Conservation (phyloP, 176 grass and related monocot species). For the Musa itinerans region DNA sequence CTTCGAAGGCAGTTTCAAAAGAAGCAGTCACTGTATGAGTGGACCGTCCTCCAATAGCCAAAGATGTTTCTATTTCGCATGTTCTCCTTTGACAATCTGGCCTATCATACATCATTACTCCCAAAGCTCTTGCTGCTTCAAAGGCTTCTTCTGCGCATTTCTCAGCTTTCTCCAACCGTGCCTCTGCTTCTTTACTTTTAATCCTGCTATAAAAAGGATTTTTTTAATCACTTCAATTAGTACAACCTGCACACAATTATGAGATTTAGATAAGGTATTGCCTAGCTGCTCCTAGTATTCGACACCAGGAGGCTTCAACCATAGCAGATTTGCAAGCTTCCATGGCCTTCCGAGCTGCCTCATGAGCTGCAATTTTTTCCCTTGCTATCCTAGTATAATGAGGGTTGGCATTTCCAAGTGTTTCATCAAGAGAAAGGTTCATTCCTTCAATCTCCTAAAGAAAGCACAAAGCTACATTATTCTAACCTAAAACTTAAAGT, state of each 20-base stretch:
- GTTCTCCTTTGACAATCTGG: conserved; percentile 55
- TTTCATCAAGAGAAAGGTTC: conserved; percentile 71
- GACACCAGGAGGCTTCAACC: conserved; percentile 90
- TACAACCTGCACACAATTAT: neutral
- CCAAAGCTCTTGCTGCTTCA: conserved; percentile 63
- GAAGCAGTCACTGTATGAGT: conserved; percentile 67
- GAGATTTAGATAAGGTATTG: conserved; percentile 24
- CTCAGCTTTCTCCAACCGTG: conserved; percentile 49
- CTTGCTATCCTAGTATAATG: conserved; percentile 85
- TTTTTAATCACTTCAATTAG: neutral
- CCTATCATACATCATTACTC: conserved; percentile 96
- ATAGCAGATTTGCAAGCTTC: conserved; percentile 85
- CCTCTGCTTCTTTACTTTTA: conserved; percentile 50
- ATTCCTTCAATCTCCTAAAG: conserved; percentile 71
- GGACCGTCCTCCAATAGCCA: conserved; percentile 44
- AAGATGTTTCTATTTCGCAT: conserved; percentile 48
- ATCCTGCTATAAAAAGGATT: conserved; percentile 36
- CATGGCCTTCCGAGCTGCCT: conserved; percentile 65
- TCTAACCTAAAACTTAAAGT: neutral
- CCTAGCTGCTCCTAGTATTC: conserved; percentile 92
- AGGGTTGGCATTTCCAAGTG: conserved; percentile 62
- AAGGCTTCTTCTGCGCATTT: conserved; percentile 57
- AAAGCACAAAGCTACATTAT: conserved; percentile 11
- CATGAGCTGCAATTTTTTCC: conserved; percentile 88
- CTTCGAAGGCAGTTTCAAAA: conserved; percentile 88